Evolutionary conservation across 768 basidiomycete genomes (phyloP), one percentile per base, ranked within the genome.

Genomic region (Piloderma croceum): DNA sequence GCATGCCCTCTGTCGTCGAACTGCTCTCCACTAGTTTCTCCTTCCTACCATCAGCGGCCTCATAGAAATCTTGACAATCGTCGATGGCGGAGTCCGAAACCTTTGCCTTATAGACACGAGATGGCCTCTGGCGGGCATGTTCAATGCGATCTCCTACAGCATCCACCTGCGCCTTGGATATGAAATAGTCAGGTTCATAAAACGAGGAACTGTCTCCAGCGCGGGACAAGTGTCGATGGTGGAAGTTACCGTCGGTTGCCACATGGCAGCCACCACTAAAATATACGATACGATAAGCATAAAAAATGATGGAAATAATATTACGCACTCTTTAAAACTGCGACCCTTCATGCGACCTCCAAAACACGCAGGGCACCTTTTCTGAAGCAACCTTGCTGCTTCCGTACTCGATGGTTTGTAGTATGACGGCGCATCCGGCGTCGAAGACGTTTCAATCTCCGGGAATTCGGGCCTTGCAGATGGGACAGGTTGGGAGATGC

Each of bases 261-360:
- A 70, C 45, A 27, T 68, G 65, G 7, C 69, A 50, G 39, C 70
- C 64, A 2, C 54, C 60, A 0, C 69, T 64, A 1, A 64, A 60
- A 15, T n/a, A n/a, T 21, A 23, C 17, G 38, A 18, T 15, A 15
- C 5, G 43, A 27, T 47, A 31, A 36, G 29, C 17, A 9, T 27
- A n/a, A 25, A 38, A 17, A 3, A 11, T 31, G 22, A 42, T 36
- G 7, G 36, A 15, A 4, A 15, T 29, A 9, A 15, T 15, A 9
- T 29, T 15, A 38, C 62, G 34, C 42, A 50, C 45, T 36, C 38
- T 10, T 15, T 4, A 2, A 47, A 31, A 1, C 39, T 17, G 3
- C 42, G 34, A 1, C 55, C 48, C 32, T 47, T 52, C 1, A 3
- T 9, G 3, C 7, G 31, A 3, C 45, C 53, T 5, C 54, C 58